Evolutionary conservation across 345 rosid genomes (phyloP).

Genomic region (Eutrema yunnanense): DNA sequence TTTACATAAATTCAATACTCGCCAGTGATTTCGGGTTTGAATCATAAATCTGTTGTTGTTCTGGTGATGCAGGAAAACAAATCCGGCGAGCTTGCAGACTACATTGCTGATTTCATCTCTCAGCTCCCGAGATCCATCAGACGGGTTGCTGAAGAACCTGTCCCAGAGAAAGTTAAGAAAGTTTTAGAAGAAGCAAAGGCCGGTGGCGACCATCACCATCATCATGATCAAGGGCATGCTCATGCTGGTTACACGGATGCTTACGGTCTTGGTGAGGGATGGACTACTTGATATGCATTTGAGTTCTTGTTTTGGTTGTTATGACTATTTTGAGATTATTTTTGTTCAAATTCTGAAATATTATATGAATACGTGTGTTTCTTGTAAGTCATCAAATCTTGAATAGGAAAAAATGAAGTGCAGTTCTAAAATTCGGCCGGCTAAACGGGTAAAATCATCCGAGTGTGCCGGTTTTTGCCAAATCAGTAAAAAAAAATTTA

Average conservation of each 20-base stretch:
- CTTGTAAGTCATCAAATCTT: not conserved
- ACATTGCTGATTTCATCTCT: conserved; percentile 47
- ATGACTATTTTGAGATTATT: not conserved
- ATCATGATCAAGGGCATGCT: conserved; percentile 22
- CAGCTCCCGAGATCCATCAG: conserved; percentile 54
- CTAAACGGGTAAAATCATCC: no score
- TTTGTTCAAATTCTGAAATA: not conserved
- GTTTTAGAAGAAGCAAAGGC: conserved; percentile 51
- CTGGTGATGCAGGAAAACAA: conserved; percentile 47
- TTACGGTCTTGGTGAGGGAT: conserved; percentile 45
- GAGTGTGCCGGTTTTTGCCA: no score
- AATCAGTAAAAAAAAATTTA: no score
- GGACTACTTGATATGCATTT: conserved; percentile 34
- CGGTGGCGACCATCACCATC: conserved; percentile 34
- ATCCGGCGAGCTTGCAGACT: conserved; percentile 57
- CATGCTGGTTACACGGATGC: conserved; percentile 32
- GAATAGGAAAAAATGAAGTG: no score
- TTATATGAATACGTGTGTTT: not conserved
- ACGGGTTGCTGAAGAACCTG: conserved; percentile 45
- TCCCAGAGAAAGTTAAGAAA: conserved; percentile 36
- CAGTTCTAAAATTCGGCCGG: no score
- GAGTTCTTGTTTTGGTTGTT: not conserved
- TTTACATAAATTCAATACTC: not conserved
- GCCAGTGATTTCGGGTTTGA: not conserved
- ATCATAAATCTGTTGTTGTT: not conserved